A percentile compares a stretch with the other conserved stretches of the same genome.
These are phyloP conservation scores for Panicum virgatum DNA, from an alignment of 202 grass and related monocot genomes.

Conservation along the genomic window DNA sequence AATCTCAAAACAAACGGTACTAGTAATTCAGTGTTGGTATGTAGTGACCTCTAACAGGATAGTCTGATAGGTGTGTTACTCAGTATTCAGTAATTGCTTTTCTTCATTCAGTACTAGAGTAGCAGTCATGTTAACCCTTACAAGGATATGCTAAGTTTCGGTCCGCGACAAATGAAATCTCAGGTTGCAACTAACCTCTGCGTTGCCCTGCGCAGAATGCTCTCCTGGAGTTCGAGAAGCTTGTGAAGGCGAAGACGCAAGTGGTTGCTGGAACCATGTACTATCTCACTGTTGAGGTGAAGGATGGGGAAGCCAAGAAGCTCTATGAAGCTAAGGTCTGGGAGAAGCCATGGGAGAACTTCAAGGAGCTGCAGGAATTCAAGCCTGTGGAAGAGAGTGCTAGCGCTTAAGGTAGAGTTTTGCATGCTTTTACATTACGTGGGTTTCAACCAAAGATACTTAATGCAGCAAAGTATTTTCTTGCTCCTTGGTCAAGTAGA, in stretches of 20 bases:
- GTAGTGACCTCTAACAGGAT: not conserved
- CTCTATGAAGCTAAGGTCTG: slow-evolving; percentile 80
- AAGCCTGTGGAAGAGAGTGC: slow-evolving; percentile 38
- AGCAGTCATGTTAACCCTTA: not conserved
- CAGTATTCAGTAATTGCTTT: not conserved
- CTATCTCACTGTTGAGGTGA: slow-evolving; percentile 60
- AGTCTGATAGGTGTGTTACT: not conserved
- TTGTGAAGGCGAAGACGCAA: slow-evolving; percentile 65
- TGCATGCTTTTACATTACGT: slow-evolving; percentile 18
- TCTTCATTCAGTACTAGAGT: not conserved
- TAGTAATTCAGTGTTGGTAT: not conserved
- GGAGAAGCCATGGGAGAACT: slow-evolving; percentile 68
- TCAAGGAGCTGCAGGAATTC: slow-evolving; percentile 70
- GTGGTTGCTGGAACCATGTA: slow-evolving; percentile 66
- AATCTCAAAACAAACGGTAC: not conserved
- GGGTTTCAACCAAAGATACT: not conserved
- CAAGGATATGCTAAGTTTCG: not conserved
- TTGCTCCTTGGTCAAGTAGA: not conserved
- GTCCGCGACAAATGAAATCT: not conserved
- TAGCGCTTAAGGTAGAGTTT: slow-evolving; percentile 49
- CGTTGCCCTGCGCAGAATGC: not conserved
- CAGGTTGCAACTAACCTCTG: not conserved
- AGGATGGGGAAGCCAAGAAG: slow-evolving; percentile 51
- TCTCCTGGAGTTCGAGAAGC: slow-evolving; percentile 48
- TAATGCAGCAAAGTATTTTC: not conserved